Evolutionary conservation across 257 asterid genomes (phyloP).

Genomic region (Nemophila menziesii): DNA sequence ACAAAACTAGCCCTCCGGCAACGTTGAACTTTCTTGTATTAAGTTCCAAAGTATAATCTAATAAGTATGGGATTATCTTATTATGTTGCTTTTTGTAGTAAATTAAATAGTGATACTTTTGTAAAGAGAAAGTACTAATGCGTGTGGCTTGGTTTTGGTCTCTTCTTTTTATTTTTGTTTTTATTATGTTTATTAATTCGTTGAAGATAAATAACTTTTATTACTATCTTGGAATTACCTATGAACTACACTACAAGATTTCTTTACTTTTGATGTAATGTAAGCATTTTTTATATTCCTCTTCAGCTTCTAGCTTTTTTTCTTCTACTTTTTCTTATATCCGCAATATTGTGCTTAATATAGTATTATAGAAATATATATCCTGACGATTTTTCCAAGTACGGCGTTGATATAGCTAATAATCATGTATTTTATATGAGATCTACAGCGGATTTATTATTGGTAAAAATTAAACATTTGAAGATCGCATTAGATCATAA

Average conservation of each 20-base stretch:
- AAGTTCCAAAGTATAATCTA: slow-evolving; percentile 22
- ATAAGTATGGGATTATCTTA: not conserved
- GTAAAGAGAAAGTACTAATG: slow-evolving; percentile 25
- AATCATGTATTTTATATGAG: no score
- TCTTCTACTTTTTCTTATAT: not conserved
- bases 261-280: slow-evolving; percentile 18
- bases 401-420: no score
- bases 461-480: no score
- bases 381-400: no score
- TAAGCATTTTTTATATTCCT: not conserved
- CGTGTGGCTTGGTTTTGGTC: slow-evolving; percentile 35
- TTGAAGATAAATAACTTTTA: slow-evolving; percentile 11
- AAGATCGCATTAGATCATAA: no score
- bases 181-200: slow-evolving; percentile 10
- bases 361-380: no score
- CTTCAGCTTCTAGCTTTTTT: not conserved
- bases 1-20: slow-evolving; percentile 4
- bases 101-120: slow-evolving; percentile 22
- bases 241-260: slow-evolving; percentile 15
- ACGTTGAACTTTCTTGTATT: slow-evolving; percentile 12
- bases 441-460: no score
- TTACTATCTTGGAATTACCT: slow-evolving; percentile 17
- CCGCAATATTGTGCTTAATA: not conserved
- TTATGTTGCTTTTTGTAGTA: not conserved
- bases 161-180: slow-evolving; percentile 32